phyloP scores from a whole-genome alignment of 148 eudicot species.

The Rhododendron griersonianum region DNA sequence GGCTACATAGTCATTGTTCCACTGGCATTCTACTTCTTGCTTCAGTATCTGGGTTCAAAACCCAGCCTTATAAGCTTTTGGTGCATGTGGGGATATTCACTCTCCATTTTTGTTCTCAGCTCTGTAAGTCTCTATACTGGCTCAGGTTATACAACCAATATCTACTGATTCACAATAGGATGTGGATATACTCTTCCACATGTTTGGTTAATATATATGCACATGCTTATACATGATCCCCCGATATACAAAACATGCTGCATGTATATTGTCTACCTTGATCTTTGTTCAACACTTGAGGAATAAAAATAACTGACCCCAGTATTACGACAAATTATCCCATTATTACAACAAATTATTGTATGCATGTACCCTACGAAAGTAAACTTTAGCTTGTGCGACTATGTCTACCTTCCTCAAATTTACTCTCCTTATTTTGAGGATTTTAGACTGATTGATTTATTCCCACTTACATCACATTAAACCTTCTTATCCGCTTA shows the following conservation, averaged over 20 bases:
- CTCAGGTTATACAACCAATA: neutral
- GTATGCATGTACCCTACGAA: neutral
- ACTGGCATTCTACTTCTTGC: constrained; percentile 78
- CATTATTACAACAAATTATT: neutral
- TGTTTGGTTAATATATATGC: neutral
- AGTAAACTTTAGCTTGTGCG: neutral
- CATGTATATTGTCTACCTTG: neutral
- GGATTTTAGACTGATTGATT: neutral
- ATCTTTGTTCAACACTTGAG: neutral
- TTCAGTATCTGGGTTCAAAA: constrained; percentile 84
- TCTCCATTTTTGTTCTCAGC: constrained; percentile 65
- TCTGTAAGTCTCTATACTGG: constrained; percentile 51
- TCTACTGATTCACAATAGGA: neutral
- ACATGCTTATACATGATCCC: neutral
- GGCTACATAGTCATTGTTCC: constrained; percentile 88
- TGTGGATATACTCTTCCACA: neutral
- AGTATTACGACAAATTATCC: neutral
- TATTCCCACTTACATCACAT: neutral
- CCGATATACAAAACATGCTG: neutral
- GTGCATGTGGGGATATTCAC: constrained; percentile 99
- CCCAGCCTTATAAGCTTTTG: constrained; percentile 86
- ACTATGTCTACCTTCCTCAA: neutral
- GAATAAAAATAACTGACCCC: neutral
- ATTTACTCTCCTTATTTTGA: neutral
- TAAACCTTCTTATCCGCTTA: neutral